A percentile compares a stretch with the other conserved stretches of the same genome.
These are phyloP conservation scores for Chaetomiaceae sp. DNA, from an alignment of 2,329 filamentous ascomycete species.

Conservation along the genomic window DNA sequence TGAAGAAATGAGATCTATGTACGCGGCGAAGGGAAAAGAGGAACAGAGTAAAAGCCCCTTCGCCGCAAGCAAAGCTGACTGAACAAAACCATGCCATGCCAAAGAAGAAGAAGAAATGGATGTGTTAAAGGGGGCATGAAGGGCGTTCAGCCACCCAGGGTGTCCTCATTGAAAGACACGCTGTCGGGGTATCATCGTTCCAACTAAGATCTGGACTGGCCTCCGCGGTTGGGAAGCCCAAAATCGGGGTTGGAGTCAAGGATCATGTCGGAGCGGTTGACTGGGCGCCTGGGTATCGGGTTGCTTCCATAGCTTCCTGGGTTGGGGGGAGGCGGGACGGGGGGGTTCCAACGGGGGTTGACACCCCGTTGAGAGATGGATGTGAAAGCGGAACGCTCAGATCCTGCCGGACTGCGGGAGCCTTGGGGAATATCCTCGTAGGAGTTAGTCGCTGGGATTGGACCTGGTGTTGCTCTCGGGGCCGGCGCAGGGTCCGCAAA, in stretches of 20 bases:
- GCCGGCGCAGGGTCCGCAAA: slow-evolving; percentile 55
- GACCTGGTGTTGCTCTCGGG: slow-evolving; percentile 31
- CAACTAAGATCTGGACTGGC: slow-evolving; percentile 21
- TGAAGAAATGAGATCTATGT: slow-evolving; percentile 10
- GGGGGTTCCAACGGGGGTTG: slow-evolving; percentile 79
- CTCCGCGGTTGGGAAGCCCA: slow-evolving; percentile 51
- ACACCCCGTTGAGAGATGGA: slow-evolving; percentile 83
- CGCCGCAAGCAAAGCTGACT: not conserved
- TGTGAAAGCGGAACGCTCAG: slow-evolving; percentile 81
- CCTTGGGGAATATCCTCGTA: slow-evolving; percentile 38
- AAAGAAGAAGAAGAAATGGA: not conserved
- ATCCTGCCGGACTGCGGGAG: slow-evolving; percentile 67
- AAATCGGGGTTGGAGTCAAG: slow-evolving; percentile 84
- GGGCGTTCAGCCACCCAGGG: not conserved
- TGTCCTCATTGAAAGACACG: not conserved
- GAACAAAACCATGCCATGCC: not conserved
- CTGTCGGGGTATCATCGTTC: not conserved
- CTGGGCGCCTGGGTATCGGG: slow-evolving; percentile 38
- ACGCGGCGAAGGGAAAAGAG: slow-evolving; percentile 1
- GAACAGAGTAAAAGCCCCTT: not conserved
- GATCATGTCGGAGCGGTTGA: slow-evolving; percentile 64
- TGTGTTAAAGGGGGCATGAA: no score
- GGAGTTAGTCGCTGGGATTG: slow-evolving; percentile 26
- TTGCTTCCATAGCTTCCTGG: slow-evolving; percentile 35
- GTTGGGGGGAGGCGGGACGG: slow-evolving; percentile 41